Percentiles rank a stretch among this genome's conserved stretches.
Conservation (phyloP, 1,284 basidiomycete species). For the Ceratobasidium sp. region DNA sequence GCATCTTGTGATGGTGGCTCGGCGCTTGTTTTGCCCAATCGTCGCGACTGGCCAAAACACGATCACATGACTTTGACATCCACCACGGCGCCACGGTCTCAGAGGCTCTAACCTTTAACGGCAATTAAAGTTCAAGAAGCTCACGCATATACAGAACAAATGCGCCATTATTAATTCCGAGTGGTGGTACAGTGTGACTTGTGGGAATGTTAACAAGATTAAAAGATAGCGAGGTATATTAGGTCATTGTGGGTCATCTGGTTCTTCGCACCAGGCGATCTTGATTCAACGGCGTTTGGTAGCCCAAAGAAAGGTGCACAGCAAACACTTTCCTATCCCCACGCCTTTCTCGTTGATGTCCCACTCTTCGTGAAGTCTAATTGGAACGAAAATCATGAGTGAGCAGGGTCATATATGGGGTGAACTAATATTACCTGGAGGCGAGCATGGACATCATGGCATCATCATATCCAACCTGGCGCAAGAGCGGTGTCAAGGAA, state of each 20-base stretch:
- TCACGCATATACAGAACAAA: slow-evolving; percentile 24
- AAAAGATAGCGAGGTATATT: neutral
- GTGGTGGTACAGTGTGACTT: neutral
- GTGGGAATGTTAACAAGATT: too few relatives aligned
- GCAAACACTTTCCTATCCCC: neutral
- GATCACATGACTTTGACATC: slow-evolving; percentile 22
- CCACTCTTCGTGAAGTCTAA: slow-evolving; percentile 32
- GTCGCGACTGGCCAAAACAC: slow-evolving; percentile 2
- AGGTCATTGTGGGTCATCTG: too few relatives aligned
- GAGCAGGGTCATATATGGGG: neutral
- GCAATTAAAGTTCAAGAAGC: slow-evolving; percentile 20
- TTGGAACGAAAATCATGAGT: neutral
- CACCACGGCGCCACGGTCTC: too few relatives aligned
- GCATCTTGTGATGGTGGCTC: slow-evolving; percentile 60
- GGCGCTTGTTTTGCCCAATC: slow-evolving; percentile 2
- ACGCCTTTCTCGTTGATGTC: slow-evolving; percentile 6
- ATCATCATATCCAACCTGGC: slow-evolving; percentile 44
- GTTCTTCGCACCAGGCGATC: too few relatives aligned
- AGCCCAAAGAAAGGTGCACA: slow-evolving; percentile 33
- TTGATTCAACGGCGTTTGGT: slow-evolving; percentile 14
- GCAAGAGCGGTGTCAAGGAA: slow-evolving; percentile 42
- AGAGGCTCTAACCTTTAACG: neutral
- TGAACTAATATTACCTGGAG: slow-evolving; percentile 15
- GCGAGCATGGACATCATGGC: slow-evolving; percentile 43
- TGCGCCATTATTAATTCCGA: slow-evolving; percentile 2